Evolutionary conservation across 129 eudicot genomes (phyloP), one percentile per base, ranked within the genome.

Genomic region (Ambrosia trifida): DNA sequence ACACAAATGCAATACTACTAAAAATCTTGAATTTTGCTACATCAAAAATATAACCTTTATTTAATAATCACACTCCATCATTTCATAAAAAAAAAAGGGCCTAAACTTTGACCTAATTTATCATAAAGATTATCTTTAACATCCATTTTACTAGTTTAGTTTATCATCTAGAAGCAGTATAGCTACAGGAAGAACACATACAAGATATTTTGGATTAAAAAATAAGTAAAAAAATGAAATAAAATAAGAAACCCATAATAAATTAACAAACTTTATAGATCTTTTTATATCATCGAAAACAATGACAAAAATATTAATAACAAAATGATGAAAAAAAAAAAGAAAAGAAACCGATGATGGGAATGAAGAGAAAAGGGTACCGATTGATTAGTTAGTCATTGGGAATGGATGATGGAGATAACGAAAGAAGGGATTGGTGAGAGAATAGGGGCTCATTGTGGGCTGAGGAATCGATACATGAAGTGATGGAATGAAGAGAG

Each of bases 321-420:
- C n/a, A n/a, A n/a, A n/a, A n/a, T n/a, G n/a, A n/a, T n/a, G n/a
- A n/a, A n/a, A n/a, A n/a, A n/a, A n/a, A n/a, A n/a, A n/a, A n/a
- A n/a, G n/a, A n/a, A n/a, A n/a, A n/a, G n/a, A n/a, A n/a, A n/a
- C n/a, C n/a, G n/a, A n/a, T n/a, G n/a, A n/a, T n/a, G n/a, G n/a
- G n/a, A n/a, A n/a, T n/a, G n/a, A n/a, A n/a, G 5, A 17, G 58
- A 28, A 73, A 46, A 47, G 19, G 6, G 46, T 73, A 73, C 70
- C 77, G 77, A 56, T 70, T 38, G 75, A 61, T 58, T 14, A 20
- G 17, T 49, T 73, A 73, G 61, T 73, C 51, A 61, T 51, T 52
- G 36, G n/a, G n/a, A n/a, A n/a, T n/a, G 64, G 74, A 52, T 36
- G 64, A 69, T 69, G 74, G 52, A 69, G 64, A 69, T 69, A 69